Conservation (phyloP, 768 basidiomycete genomes). For the Terana coerulea region DNA sequence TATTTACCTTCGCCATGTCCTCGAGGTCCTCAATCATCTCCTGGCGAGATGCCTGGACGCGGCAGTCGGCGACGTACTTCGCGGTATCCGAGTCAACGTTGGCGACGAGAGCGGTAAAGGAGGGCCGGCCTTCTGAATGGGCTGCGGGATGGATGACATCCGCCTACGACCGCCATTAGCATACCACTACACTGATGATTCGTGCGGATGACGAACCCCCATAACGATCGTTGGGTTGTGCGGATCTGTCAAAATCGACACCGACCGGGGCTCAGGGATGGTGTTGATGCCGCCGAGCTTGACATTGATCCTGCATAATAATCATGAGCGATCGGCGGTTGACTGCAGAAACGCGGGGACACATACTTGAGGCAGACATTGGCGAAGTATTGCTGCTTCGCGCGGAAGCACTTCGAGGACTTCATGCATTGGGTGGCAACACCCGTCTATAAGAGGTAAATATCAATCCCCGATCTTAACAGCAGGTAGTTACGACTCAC, state of each 20-base stretch:
- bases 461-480: neutral
- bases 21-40: conserved; percentile 76
- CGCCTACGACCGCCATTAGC: conserved; percentile 36
- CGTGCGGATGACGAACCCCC: conserved; percentile 38
- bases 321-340: conserved; percentile 1
- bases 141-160: conserved; percentile 85
- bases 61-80: conserved; percentile 62
- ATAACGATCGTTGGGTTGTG: conserved; percentile 76
- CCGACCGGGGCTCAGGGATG: conserved; percentile 66
- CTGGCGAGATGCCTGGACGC: conserved; percentile 62
- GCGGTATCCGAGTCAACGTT: conserved; percentile 75
- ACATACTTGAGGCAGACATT: conserved; percentile 77
- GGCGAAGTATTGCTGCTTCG: conserved; percentile 75
- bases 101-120: conserved; percentile 76
- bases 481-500: conserved; percentile 28
- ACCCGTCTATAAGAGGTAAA: conserved; percentile 61
- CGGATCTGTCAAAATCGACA: conserved; percentile 62
- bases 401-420: conserved; percentile 57
- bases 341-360: neutral
- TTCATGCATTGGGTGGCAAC: conserved; percentile 81
- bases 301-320: conserved; percentile 61
- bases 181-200: neutral
- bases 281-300: conserved; percentile 84
- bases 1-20: conserved; percentile 55
- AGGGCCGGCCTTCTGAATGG: conserved; percentile 73